Percentiles rank a stretch among this genome's conserved stretches.
Conservation (phyloP, 805 yeast species). For the Ogataea salicorniae region DNA sequence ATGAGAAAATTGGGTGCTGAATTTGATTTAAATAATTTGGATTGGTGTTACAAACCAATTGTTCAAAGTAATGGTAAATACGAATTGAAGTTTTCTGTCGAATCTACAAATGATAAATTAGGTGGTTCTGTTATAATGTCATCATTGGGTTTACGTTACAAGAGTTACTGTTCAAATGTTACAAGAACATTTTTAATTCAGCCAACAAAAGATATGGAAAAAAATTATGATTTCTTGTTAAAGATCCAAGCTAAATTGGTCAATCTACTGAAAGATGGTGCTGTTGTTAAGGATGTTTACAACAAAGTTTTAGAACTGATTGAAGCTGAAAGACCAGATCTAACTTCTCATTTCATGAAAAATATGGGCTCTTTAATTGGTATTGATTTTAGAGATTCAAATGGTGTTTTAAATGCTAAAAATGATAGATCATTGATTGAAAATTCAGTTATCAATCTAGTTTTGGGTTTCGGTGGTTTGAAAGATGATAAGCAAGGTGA, state of each 20-base stretch:
- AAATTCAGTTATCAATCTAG: slow-evolving; percentile 70
- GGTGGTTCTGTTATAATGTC: slow-evolving; percentile 78
- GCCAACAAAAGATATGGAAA: slow-evolving; percentile 75
- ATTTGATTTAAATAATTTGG: slow-evolving; percentile 70
- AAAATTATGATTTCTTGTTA: slow-evolving; percentile 71
- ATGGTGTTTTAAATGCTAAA: slow-evolving; percentile 66
- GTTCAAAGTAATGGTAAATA: slow-evolving; percentile 83
- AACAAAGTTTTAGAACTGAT: slow-evolving; percentile 56
- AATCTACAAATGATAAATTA: slow-evolving; percentile 59
- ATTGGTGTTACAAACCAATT: slow-evolving; percentile 93
- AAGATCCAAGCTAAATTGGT: slow-evolving; percentile 65
- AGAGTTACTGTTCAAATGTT: slow-evolving; percentile 81
- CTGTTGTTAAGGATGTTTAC: slow-evolving; percentile 62
- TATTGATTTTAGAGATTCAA: slow-evolving; percentile 79
- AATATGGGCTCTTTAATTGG: slow-evolving; percentile 89
- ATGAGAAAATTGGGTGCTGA: slow-evolving; percentile 58
- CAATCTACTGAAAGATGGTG: slow-evolving; percentile 59
- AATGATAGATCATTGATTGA: slow-evolving; percentile 62
- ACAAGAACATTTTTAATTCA: slow-evolving; percentile 87
- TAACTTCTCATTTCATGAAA: slow-evolving; percentile 61
- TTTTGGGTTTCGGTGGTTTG: slow-evolving; percentile 71
- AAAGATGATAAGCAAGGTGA: slow-evolving; percentile 45
- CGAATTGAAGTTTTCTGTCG: slow-evolving; percentile 80
- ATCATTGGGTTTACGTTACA: slow-evolving; percentile 81
- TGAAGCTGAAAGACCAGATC: slow-evolving; percentile 57